These are phyloP conservation scores for Apophysomyces sp. DNA, from an alignment of 371 early-diverging fungal genomes.

Conservation along the genomic window DNA sequence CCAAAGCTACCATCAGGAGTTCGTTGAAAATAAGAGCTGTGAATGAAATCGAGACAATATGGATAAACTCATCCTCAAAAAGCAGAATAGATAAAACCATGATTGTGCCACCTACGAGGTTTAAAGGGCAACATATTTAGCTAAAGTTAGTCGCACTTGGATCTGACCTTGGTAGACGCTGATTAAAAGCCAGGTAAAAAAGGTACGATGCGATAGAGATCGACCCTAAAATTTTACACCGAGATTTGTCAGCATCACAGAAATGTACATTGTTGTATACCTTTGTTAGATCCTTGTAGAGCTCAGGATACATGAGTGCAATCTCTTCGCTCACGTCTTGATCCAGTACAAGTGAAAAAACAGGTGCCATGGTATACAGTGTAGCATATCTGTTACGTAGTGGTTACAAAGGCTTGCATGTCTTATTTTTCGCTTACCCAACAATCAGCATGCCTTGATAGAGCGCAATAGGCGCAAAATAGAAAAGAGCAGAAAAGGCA, in stretches of 20 bases:
- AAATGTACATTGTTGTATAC: slow-evolving; percentile 21
- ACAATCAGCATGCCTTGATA: slow-evolving; percentile 83
- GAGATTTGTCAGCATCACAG: neutral
- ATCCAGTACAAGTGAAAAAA: slow-evolving; percentile 94
- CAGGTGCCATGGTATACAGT: slow-evolving; percentile 97
- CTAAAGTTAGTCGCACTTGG: neutral
- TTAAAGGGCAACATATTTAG: neutral
- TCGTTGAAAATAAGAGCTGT: slow-evolving; percentile 98
- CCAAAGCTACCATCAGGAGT: slow-evolving; percentile 96
- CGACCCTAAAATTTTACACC: slow-evolving; percentile 62
- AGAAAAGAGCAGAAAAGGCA: slow-evolving; percentile 97
- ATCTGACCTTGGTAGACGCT: slow-evolving; percentile 91
- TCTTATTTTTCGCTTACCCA: slow-evolving; percentile 24
- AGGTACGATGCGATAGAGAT: slow-evolving; percentile 88
- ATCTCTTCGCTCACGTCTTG: slow-evolving; percentile 91
- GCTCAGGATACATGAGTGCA: slow-evolving; percentile 94
- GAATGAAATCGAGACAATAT: slow-evolving; percentile 97
- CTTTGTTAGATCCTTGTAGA: slow-evolving; percentile 96
- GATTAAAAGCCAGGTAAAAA: slow-evolving; percentile 94
- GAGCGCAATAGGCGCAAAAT: slow-evolving; percentile 97
- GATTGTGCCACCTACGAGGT: slow-evolving; percentile 74
- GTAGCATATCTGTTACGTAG: slow-evolving; percentile 89
- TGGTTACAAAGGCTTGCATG: slow-evolving; percentile 27
- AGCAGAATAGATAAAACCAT: slow-evolving; percentile 94
- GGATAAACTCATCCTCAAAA: slow-evolving; percentile 95